These are phyloP conservation scores for Apostasia ramifera DNA, from an alignment of 106 monocot genomes.

Conservation along the genomic window DNA sequence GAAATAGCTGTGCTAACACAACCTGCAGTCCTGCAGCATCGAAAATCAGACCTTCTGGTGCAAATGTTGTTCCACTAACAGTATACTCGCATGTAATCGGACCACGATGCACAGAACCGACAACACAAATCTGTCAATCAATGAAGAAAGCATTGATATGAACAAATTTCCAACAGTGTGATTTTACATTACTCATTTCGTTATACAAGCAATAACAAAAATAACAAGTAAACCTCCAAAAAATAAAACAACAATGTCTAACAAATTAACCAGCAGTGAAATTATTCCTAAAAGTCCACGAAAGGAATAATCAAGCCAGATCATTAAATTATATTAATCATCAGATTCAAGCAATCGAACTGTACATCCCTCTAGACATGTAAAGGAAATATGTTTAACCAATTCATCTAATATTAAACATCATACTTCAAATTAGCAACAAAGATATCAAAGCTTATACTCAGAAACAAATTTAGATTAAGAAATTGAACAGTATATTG, in stretches of 20 bases:
- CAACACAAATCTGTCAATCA: constrained; percentile 71
- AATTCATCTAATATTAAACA: no score
- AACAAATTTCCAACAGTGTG: background rate
- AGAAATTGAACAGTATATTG: background rate
- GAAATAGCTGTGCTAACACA: background rate
- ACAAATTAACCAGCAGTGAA: background rate
- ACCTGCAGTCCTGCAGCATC: constrained; percentile 78
- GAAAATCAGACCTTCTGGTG: constrained; percentile 92
- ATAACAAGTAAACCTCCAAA: background rate
- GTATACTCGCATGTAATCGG: constrained; percentile 74
- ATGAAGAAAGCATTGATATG: constrained; percentile 1
- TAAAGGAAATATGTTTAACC: no score
- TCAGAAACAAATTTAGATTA: background rate
- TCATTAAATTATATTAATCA: background rate
- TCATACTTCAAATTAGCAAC: no score
- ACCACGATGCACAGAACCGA: constrained; percentile 78
- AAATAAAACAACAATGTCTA: background rate
- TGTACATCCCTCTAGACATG: no score
- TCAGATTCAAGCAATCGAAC: no score
- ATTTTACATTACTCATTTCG: background rate
- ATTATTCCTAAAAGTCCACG: background rate
- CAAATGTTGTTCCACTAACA: constrained; percentile 91
- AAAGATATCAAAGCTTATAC: no score
- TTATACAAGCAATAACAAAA: background rate
- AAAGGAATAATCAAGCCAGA: background rate